Evolutionary conservation across 257 asterid species (phyloP).

Genomic region (Solanum piurae): DNA sequence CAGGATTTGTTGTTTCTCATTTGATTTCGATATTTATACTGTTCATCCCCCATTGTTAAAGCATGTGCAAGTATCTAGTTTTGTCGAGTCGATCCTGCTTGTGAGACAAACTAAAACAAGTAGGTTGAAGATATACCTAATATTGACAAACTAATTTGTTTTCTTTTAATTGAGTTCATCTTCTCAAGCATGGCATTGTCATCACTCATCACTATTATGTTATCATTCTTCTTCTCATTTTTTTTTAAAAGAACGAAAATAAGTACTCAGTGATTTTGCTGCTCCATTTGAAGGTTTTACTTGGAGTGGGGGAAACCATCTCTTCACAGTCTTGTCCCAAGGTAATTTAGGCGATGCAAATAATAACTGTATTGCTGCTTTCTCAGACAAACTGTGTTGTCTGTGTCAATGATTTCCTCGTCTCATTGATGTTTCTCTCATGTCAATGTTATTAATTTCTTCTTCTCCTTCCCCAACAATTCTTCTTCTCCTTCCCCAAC

Average conservation of each 20-base stretch:
- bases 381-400: neutral
- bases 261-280: neutral
- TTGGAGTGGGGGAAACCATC: slow-evolving; percentile 77
- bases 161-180: neutral
- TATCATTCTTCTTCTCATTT: neutral
- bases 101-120: neutral
- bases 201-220: neutral
- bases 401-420: neutral
- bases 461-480: neutral
- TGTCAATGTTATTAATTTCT: neutral
- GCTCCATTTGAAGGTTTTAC: slow-evolving; percentile 57
- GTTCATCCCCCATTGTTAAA: neutral
- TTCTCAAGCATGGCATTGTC: neutral
- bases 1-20: neutral
- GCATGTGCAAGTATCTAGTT: neutral
- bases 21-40: neutral
- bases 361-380: neutral
- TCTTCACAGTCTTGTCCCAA: slow-evolving; percentile 72
- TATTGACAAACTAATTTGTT: neutral
- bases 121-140: neutral
- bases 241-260: neutral
- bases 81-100: neutral
- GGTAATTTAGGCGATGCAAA: slow-evolving; percentile 27
- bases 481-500: neutral
- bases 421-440: neutral